Evolutionary conservation across 2,329 filamentous ascomycete genomes (phyloP).

Genomic region (Verticillium nonalfalfae): DNA sequence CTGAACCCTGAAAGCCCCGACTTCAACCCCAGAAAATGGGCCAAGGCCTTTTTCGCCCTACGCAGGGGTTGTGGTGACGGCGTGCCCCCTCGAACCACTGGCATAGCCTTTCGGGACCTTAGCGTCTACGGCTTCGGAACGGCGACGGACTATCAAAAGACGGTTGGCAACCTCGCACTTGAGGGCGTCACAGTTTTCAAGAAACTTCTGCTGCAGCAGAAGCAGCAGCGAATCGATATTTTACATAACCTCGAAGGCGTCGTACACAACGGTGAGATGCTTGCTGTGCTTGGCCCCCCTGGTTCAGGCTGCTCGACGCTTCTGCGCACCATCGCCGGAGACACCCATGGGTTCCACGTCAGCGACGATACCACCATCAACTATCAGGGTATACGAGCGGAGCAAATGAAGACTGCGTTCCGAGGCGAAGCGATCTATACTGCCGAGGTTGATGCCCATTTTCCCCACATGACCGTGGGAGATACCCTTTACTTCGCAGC

Average conservation of each 20-base stretch:
- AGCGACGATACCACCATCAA: background rate
- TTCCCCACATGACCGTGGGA: slow-evolving; percentile 50
- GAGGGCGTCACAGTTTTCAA: slow-evolving; percentile 16
- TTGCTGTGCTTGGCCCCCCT: slow-evolving; percentile 51
- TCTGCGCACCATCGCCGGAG: slow-evolving; percentile 35
- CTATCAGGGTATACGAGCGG: background rate
- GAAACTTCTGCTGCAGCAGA: slow-evolving; percentile 15
- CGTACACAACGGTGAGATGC: slow-evolving; percentile 46
- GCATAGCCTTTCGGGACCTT: slow-evolving; percentile 29
- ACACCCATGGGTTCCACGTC: slow-evolving; percentile 1
- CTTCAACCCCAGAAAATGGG: slow-evolving; percentile 37
- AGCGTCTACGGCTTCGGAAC: slow-evolving; percentile 33
- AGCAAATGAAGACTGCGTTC: slow-evolving; percentile 2
- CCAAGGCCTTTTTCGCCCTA: slow-evolving; percentile 27
- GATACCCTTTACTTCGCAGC: slow-evolving; percentile 56
- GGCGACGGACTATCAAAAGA: slow-evolving; percentile 33
- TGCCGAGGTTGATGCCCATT: slow-evolving; percentile 58
- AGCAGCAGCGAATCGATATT: slow-evolving; percentile 33
- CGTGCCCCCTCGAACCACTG: slow-evolving; percentile 22
- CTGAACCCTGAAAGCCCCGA: slow-evolving; percentile 30
- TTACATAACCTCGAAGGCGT: slow-evolving; percentile 43
- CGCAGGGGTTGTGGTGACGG: slow-evolving; percentile 16
- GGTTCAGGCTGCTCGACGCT: slow-evolving; percentile 59
- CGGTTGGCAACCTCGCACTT: slow-evolving; percentile 28
- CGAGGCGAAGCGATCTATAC: slow-evolving; percentile 50